phyloP scores from a whole-genome alignment of 208 protist species.

The Phytomonas sp. region DNA sequence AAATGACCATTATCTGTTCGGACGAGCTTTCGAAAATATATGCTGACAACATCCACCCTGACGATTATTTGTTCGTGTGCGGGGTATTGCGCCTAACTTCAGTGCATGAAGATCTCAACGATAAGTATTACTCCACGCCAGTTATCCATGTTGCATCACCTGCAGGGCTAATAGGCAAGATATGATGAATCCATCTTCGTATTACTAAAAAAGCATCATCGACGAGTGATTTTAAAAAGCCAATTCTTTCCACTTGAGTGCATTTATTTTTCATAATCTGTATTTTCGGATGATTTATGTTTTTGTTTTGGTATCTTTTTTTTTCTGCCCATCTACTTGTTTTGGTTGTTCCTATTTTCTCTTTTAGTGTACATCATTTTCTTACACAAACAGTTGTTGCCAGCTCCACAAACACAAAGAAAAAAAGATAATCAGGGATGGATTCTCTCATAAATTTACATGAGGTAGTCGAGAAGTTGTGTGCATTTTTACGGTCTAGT shows the following conservation, averaged over 20 bases:
- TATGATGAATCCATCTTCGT: conserved; percentile 1
- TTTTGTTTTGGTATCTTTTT: background rate
- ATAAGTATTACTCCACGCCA: conserved; percentile 45
- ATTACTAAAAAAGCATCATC: background rate
- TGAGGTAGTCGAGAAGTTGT: conserved; percentile 51
- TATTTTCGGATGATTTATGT: background rate
- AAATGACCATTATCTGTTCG: conserved; percentile 51
- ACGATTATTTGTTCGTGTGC: conserved; percentile 47
- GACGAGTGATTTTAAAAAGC: background rate
- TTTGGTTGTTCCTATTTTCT: conserved; percentile 4
- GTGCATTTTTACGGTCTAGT: conserved; percentile 33
- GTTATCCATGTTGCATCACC: conserved; percentile 49
- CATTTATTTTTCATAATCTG: background rate
- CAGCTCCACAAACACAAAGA: background rate
- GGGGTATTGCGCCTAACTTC: conserved; percentile 56
- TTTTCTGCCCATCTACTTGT: conserved; percentile 1
- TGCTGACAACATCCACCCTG: conserved; percentile 16
- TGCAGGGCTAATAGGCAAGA: conserved; percentile 27
- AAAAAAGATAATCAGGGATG: conserved; percentile 10
- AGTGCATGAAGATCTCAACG: conserved; percentile 33
- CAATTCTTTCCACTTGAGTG: background rate
- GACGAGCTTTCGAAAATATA: conserved; percentile 11
- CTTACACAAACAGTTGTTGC: conserved; percentile 4
- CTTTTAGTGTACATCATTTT: conserved; percentile 17
- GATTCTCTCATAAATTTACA: conserved; percentile 19